phyloP scores from a whole-genome alignment of 2,329 filamentous ascomycete genomes.

The Nemania abortiva region DNA sequence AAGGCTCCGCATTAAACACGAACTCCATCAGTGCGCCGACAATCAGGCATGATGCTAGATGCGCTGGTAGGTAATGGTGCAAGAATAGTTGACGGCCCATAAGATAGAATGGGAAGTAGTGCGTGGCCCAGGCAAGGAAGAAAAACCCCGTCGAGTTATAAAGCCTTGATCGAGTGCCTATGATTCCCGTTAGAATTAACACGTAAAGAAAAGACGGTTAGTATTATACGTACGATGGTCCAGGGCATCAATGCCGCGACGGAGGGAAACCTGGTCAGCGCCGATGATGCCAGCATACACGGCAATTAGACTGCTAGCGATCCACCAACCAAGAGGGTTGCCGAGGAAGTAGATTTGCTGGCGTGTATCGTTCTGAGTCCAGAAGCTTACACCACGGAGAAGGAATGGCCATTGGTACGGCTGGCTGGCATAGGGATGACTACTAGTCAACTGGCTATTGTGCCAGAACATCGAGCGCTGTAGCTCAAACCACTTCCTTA shows the following conservation, averaged over 20 bases:
- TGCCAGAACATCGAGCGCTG: slow-evolving; percentile 99
- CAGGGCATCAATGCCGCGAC: slow-evolving; percentile 91
- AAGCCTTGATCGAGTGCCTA: slow-evolving; percentile 88
- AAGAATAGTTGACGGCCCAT: slow-evolving; percentile 99
- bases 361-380: slow-evolving; percentile 94
- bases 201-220: not conserved
- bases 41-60: slow-evolving; percentile 90
- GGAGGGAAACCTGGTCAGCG: slow-evolving; percentile 92
- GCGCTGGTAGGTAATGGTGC: slow-evolving; percentile 96
- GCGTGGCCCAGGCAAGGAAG: slow-evolving; percentile 96
- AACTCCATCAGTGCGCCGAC: slow-evolving; percentile 94
- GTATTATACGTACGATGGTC: slow-evolving; percentile 84
- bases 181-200: slow-evolving; percentile 37
- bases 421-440: slow-evolving; percentile 93
- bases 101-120: slow-evolving; percentile 97
- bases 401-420: slow-evolving; percentile 99
- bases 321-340: slow-evolving; percentile 97
- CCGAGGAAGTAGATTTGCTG: slow-evolving; percentile 99
- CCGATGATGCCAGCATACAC: slow-evolving; percentile 93
- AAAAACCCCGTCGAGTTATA: slow-evolving; percentile 99
- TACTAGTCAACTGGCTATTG: slow-evolving; percentile 97
- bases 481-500: slow-evolving; percentile 94
- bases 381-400: slow-evolving; percentile 97
- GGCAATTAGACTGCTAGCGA: slow-evolving; percentile 89
- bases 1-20: slow-evolving; percentile 90